Percentiles rank a stretch among this genome's conserved stretches.
phyloP scores from a whole-genome alignment of 2,329 filamentous ascomycete species.

The Sclerotinia nivalis region DNA sequence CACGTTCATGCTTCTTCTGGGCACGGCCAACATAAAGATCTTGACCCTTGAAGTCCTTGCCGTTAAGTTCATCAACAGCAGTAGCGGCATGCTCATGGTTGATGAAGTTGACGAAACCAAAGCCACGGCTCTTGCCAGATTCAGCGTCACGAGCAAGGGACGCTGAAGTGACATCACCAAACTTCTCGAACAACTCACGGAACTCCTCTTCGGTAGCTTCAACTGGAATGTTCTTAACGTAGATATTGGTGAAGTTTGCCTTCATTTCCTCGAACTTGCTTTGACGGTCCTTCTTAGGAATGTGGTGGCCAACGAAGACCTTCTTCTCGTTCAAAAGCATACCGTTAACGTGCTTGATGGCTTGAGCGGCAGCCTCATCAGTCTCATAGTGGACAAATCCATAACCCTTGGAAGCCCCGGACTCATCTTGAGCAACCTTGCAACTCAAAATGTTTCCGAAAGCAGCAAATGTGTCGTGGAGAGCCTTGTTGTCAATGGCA shows the following conservation, averaged over 20 bases:
- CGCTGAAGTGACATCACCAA: conserved; percentile 91
- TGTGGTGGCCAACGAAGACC: conserved; percentile 98
- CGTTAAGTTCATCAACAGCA: conserved; percentile 90
- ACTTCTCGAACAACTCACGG: conserved; percentile 87
- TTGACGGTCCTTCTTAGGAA: conserved; percentile 99
- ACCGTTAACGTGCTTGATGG: conserved; percentile 99
- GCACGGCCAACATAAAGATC: conserved; percentile 97
- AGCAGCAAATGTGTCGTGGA: conserved; percentile 97
- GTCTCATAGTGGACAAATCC: conserved; percentile 99
- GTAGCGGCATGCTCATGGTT: conserved; percentile 82
- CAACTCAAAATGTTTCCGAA: conserved; percentile 99
- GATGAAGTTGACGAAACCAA: conserved; percentile 94
- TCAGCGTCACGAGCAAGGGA: conserved; percentile 87
- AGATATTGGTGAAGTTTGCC: conserved; percentile 99
- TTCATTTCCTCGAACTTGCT: conserved; percentile 99
- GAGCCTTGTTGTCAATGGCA: conserved; percentile 99
- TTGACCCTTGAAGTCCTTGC: conserved; percentile 88
- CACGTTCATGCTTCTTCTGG: conserved; percentile 99
- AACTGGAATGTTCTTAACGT: conserved; percentile 93
- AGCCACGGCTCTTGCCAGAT: conserved; percentile 86
- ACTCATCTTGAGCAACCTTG: conserved; percentile 98
- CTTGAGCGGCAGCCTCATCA: conserved; percentile 91
- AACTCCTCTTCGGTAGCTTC: conserved; percentile 93
- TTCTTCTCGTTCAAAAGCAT: conserved; percentile 99
- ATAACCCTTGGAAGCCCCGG: conserved; percentile 96